phyloP scores from a whole-genome alignment of 345 rosid genomes.

The Durio zibethinus region DNA sequence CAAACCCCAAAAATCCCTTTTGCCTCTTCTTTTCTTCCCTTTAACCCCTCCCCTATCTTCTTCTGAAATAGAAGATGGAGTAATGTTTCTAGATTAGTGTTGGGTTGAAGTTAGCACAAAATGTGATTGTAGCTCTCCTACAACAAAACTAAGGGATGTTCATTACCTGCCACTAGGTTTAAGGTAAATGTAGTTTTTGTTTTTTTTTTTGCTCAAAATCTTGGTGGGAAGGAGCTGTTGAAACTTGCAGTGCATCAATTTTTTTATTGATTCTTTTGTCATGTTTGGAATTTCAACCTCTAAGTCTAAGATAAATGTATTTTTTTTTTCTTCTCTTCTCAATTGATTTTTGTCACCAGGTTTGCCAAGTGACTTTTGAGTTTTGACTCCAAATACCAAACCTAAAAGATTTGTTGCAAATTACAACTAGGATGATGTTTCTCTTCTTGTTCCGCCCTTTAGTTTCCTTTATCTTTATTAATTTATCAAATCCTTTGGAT shows the following conservation, averaged over 20 bases:
- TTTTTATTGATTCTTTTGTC: conserved; percentile 47
- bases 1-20: conserved; percentile 20
- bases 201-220: conserved; percentile 12
- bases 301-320: conserved; percentile 25
- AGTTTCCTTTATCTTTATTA: background rate
- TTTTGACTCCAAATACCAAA: conserved; percentile 13
- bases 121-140: conserved; percentile 61
- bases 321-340: conserved; percentile 1
- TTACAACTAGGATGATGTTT: background rate
- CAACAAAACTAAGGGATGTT: conserved; percentile 48
- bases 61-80: conserved; percentile 47
- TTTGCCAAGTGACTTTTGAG: conserved; percentile 11
- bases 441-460: background rate
- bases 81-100: conserved; percentile 37
- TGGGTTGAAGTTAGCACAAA: conserved; percentile 50
- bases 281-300: conserved; percentile 31
- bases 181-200: conserved; percentile 37
- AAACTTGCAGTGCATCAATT: conserved; percentile 42
- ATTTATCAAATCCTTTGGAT: background rate
- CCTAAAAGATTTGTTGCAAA: background rate
- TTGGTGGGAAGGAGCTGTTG: conserved; percentile 55
- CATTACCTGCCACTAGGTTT: conserved; percentile 47
- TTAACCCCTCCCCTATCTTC: conserved; percentile 21
- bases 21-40: background rate
- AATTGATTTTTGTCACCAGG: conserved; percentile 25